phyloP scores from a whole-genome alignment of 176 grass and related monocot species.

The Triticum turgidum region DNA sequence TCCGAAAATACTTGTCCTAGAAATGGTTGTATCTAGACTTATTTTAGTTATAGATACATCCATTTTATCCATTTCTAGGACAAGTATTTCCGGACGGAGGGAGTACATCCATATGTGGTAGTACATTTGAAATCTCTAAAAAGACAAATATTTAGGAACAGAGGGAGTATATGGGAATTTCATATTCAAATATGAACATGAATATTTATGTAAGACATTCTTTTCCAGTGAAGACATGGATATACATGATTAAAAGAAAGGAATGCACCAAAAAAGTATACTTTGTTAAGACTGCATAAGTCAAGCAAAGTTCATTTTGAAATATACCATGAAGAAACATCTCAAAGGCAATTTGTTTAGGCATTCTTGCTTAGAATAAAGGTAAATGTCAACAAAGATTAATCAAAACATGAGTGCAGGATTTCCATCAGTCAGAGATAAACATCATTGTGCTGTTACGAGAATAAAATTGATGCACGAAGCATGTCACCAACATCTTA shows the following conservation, averaged over 20 bases:
- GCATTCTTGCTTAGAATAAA: not conserved
- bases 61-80: no score
- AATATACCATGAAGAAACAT: conserved; percentile 5
- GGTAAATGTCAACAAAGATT: conserved; percentile 12
- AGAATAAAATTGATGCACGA: not conserved
- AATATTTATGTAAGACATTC: not conserved
- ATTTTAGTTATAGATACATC: no score
- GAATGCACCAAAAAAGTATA: not conserved
- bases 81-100: no score
- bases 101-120: no score
- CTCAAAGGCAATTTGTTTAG: conserved; percentile 15
- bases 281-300: not conserved
- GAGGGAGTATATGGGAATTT: not conserved
- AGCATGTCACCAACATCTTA: not conserved
- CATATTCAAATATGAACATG: not conserved
- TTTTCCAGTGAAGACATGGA: not conserved
- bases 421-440: not conserved
- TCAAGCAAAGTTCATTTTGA: conserved; percentile 7
- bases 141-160: no score
- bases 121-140: no score
- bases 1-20: no score
- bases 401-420: not conserved
- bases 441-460: not conserved
- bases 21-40: no score
- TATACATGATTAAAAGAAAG: conserved; percentile 4